phyloP scores from a whole-genome alignment of 2,329 filamentous ascomycete genomes.

The Xylaria sp. region DNA sequence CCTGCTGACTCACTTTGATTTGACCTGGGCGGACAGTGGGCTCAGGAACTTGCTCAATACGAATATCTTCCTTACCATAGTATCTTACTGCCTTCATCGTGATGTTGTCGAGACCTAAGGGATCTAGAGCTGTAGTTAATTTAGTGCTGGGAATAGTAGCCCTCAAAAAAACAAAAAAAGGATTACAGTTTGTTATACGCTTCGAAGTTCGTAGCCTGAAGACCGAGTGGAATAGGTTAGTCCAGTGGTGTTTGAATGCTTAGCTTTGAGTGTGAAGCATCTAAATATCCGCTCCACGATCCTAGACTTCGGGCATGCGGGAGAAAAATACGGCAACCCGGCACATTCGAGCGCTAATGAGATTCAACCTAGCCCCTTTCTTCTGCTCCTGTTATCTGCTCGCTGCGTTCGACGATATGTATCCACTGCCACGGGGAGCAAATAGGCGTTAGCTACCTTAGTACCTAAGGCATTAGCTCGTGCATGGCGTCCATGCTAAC shows the following conservation, averaged over 20 bases:
- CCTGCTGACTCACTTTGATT: slow-evolving; percentile 13
- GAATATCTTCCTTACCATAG: slow-evolving; percentile 27
- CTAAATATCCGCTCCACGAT: too few species aligned
- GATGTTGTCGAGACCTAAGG: neutral
- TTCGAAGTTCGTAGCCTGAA: neutral
- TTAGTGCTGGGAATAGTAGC: neutral
- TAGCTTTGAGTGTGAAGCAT: neutral
- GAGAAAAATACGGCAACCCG: neutral
- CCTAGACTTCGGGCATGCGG: neutral
- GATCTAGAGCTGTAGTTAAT: neutral
- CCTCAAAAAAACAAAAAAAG: neutral
- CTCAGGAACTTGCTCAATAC: slow-evolving; percentile 23
- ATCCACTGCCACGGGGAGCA: too few species aligned
- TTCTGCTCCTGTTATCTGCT: neutral
- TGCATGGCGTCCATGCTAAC: neutral
- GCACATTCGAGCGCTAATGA: neutral
- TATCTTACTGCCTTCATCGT: slow-evolving; percentile 23
- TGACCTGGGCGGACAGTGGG: slow-evolving; percentile 13
- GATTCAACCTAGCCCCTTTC: neutral
- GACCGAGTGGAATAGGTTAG: too few species aligned
- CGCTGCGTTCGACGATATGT: neutral
- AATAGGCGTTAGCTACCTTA: too few species aligned
- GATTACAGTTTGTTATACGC: neutral
- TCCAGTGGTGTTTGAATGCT: neutral
- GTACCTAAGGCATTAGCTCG: too few species aligned